These are phyloP conservation scores for Pythium aristosporum DNA, from an alignment of 352 stramenopile genomes.

Conservation along the genomic window DNA sequence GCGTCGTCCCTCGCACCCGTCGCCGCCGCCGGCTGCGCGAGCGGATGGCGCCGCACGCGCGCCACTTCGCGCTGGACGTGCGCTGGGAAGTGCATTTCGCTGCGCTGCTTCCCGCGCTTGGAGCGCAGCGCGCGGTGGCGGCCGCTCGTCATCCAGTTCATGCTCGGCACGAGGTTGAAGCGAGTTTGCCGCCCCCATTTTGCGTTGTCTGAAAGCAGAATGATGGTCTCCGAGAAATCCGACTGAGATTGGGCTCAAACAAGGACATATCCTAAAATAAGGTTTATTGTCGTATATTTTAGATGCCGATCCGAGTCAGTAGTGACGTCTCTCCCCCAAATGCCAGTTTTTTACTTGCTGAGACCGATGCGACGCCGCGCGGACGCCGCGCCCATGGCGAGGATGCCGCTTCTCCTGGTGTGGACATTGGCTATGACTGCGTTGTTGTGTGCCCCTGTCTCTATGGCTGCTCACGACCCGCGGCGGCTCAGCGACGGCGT, in stretches of 20 bases:
- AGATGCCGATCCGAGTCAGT: neutral
- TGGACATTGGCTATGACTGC: neutral
- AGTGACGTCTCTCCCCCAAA: neutral
- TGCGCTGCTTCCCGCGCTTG: constrained; percentile 36
- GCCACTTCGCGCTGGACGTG: constrained; percentile 38
- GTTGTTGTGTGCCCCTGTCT: neutral
- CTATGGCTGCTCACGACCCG: neutral
- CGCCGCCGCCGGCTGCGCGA: neutral
- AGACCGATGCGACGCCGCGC: neutral
- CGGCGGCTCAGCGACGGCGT: neutral
- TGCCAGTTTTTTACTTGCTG: neutral
- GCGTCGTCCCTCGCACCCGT: constrained; percentile 6
- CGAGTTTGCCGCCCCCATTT: neutral
- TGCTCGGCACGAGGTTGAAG: constrained; percentile 14
- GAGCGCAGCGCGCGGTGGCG: constrained; percentile 52
- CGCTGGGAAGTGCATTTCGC: constrained; percentile 54
- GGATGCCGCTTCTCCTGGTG: neutral
- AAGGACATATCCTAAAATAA: neutral
- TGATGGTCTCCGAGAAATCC: neutral
- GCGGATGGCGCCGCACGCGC: constrained; percentile 21
- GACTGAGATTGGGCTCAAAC: neutral
- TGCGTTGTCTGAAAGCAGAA: neutral
- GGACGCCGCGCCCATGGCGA: too few relatives aligned
- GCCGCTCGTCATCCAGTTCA: constrained; percentile 79
- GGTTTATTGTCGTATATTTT: neutral